These are phyloP conservation scores for Lenzites betulinus DNA, from an alignment of 768 basidiomycete species.

Conservation along the genomic window DNA sequence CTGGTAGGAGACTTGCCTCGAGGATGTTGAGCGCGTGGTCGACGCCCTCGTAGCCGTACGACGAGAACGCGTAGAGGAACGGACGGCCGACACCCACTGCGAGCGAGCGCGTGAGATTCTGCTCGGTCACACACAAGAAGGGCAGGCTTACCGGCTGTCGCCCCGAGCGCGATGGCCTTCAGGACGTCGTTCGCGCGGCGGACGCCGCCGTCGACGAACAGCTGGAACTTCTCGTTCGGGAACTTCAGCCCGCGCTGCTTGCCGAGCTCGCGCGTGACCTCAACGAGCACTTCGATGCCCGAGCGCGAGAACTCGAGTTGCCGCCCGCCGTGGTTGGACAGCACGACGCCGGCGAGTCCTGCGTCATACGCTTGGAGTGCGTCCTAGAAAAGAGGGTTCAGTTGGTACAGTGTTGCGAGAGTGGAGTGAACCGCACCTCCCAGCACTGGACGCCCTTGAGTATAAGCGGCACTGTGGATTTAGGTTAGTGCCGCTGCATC, in stretches of 20 bases:
- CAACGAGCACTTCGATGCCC: slow-evolving; percentile 51
- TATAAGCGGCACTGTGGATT: slow-evolving; percentile 51
- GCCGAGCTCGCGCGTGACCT: slow-evolving; percentile 71
- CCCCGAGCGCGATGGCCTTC: slow-evolving; percentile 86
- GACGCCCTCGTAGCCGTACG: slow-evolving; percentile 88
- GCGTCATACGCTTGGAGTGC: slow-evolving; percentile 53
- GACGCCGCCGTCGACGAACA: slow-evolving; percentile 95
- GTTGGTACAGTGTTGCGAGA: background rate
- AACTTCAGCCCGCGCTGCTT: slow-evolving; percentile 65
- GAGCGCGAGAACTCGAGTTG: slow-evolving; percentile 53
- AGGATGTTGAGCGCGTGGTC: slow-evolving; percentile 81
- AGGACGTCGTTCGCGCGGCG: slow-evolving; percentile 87
- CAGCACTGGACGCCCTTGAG: slow-evolving; percentile 67
- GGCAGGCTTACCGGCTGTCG: slow-evolving; percentile 66
- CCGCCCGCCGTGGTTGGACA: slow-evolving; percentile 61
- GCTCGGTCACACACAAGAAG: slow-evolving; percentile 36
- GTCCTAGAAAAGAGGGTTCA: slow-evolving; percentile 34
- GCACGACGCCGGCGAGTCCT: slow-evolving; percentile 50
- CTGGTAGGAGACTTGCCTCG: slow-evolving; percentile 58
- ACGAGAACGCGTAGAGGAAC: slow-evolving; percentile 85
- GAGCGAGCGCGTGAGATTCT: background rate
- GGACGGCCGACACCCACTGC: slow-evolving; percentile 82
- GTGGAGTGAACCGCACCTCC: slow-evolving; percentile 38
- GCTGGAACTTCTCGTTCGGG: slow-evolving; percentile 78
- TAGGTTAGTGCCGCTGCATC: background rate